phyloP scores from a whole-genome alignment of 208 protist genomes.

The Crithidia fasciculata region DNA sequence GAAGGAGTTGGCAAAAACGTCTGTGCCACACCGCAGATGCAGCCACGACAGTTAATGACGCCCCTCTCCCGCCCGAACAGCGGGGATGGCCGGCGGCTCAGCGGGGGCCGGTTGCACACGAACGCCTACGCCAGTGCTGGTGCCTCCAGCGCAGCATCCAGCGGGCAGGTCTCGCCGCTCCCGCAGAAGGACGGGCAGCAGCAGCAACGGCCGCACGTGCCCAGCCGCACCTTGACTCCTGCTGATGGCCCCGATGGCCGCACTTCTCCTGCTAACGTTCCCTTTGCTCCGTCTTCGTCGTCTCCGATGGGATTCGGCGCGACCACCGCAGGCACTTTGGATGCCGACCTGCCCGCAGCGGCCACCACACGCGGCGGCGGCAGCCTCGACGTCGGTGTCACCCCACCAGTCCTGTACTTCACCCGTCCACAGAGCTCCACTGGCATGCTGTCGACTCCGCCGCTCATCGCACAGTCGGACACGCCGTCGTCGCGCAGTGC shows the following conservation, averaged over 20 bases:
- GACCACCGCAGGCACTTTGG: neutral
- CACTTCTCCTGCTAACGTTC: no score
- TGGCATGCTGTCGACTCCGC: neutral
- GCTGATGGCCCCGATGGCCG: no score
- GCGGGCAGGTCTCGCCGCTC: neutral
- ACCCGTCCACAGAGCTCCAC: slow-evolving; percentile 13
- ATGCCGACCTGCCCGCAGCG: neutral
- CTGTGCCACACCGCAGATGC: neutral
- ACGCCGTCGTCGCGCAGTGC: neutral
- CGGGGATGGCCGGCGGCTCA: neutral
- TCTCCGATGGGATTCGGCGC: neutral
- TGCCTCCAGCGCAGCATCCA: neutral
- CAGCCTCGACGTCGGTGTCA: neutral
- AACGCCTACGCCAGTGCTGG: no score
- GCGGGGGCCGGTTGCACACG: no score
- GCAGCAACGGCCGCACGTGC: neutral
- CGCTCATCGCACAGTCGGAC: neutral
- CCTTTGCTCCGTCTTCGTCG: no score
- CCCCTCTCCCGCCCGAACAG: neutral
- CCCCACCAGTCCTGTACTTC: slow-evolving; percentile 14
- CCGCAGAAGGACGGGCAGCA: neutral
- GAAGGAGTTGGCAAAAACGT: neutral
- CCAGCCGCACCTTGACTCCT: neutral
- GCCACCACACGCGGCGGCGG: neutral
- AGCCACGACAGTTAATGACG: neutral